Conservation (phyloP, 192 early-diverging fungal genomes). For the Backusella parvicylindrica region DNA sequence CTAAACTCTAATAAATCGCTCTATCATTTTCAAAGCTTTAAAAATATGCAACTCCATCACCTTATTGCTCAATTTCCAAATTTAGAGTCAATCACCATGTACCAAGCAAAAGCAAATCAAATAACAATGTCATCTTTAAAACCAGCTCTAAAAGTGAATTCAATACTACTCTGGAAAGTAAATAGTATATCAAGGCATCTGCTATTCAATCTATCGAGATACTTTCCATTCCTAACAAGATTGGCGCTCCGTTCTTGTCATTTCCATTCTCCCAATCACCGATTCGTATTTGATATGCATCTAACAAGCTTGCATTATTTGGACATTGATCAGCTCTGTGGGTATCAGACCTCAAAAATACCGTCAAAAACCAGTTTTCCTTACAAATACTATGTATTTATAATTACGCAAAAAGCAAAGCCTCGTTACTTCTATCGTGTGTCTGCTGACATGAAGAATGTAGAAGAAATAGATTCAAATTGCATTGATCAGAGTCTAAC, state of each 20-base stretch:
- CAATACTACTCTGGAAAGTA: neutral
- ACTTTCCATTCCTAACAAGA: neutral
- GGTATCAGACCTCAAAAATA: neutral
- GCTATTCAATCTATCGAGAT: neutral
- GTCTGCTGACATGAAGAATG: neutral
- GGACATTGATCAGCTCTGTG: neutral
- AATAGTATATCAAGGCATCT: neutral
- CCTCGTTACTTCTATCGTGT: neutral
- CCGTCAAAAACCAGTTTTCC: neutral
- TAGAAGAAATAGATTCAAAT: neutral
- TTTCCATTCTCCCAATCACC: neutral
- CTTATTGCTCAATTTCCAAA: neutral
- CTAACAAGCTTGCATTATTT: neutral
- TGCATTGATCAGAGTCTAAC: neutral
- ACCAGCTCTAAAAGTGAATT: neutral
- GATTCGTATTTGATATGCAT: neutral
- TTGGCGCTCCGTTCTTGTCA: neutral
- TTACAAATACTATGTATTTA: neutral
- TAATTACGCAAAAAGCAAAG: neutral
- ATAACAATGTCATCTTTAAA: neutral
- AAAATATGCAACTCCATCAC: neutral
- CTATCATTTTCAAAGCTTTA: neutral
- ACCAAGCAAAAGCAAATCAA: neutral
- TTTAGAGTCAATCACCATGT: neutral
- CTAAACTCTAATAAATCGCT: neutral